A percentile compares a stretch with the other conserved stretches of the same genome.
Evolutionary conservation across 2,329 filamentous ascomycete species (phyloP).

Genomic region (Aspergillus neoniger): DNA sequence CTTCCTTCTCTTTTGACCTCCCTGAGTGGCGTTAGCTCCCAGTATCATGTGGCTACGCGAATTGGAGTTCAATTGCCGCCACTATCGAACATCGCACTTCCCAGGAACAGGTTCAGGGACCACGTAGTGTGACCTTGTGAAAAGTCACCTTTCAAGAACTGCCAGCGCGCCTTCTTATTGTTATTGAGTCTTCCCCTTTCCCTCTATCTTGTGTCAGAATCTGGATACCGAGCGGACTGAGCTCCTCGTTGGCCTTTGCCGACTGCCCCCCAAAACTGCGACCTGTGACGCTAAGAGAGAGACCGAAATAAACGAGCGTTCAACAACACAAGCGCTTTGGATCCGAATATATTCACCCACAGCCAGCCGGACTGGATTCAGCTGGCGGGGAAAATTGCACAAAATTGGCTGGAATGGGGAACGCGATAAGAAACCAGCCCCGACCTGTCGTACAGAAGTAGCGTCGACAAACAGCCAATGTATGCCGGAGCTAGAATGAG

Average conservation of each 20-base stretch:
- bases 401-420: background rate
- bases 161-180: background rate
- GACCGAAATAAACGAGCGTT: slow-evolving; percentile 1
- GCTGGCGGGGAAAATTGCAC: background rate
- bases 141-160: background rate
- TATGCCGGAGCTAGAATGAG: slow-evolving; percentile 12
- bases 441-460: slow-evolving; percentile 5
- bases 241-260: background rate
- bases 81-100: background rate
- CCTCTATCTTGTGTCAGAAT: background rate
- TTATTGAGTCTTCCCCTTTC: background rate
- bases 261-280: background rate
- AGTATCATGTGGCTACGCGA: background rate
- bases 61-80: background rate
- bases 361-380: background rate
- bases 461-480: slow-evolving; percentile 13
- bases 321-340: slow-evolving; percentile 10
- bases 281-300: background rate
- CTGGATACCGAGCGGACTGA: too few relatives aligned
- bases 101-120: background rate
- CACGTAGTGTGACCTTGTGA: background rate
- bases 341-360: background rate
- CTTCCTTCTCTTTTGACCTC: slow-evolving; percentile 1
- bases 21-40: background rate
- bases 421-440: background rate